Conservation (phyloP, 345 rosid genomes). For the Eucalyptus leucophloia region DNA sequence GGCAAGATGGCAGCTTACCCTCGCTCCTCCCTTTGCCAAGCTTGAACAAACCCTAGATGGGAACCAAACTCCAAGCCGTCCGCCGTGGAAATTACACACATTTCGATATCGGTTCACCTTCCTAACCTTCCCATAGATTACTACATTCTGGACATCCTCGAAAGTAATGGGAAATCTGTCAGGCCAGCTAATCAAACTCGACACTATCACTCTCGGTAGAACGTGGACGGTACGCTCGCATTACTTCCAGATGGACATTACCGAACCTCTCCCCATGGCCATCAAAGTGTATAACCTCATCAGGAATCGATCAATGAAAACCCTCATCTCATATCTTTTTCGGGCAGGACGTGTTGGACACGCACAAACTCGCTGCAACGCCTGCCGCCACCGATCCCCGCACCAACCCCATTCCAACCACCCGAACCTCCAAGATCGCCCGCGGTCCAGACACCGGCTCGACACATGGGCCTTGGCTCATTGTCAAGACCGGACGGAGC, state of each 20-base stretch:
- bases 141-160: background rate
- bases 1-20: background rate
- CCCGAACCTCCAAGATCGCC: background rate
- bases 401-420: background rate
- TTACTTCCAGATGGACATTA: background rate
- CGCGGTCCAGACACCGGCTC: background rate
- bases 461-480: background rate
- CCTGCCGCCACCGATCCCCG: background rate
- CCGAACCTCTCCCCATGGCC: background rate
- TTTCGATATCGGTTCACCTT: background rate
- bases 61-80: background rate
- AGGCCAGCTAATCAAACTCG: background rate
- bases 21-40: background rate
- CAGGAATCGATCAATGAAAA: background rate
- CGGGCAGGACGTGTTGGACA: background rate
- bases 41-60: background rate
- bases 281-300: background rate
- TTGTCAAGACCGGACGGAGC: background rate
- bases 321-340: background rate
- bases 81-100: background rate
- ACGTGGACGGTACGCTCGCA: background rate
- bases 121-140: background rate
- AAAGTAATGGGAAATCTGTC: background rate
- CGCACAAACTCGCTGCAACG: background rate
- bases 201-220: background rate